Percentiles rank a stretch among this genome's conserved stretches.
These are phyloP conservation scores for Globisporangium recalcitrans DNA, from an alignment of 352 stramenopile species.

Conservation along the genomic window DNA sequence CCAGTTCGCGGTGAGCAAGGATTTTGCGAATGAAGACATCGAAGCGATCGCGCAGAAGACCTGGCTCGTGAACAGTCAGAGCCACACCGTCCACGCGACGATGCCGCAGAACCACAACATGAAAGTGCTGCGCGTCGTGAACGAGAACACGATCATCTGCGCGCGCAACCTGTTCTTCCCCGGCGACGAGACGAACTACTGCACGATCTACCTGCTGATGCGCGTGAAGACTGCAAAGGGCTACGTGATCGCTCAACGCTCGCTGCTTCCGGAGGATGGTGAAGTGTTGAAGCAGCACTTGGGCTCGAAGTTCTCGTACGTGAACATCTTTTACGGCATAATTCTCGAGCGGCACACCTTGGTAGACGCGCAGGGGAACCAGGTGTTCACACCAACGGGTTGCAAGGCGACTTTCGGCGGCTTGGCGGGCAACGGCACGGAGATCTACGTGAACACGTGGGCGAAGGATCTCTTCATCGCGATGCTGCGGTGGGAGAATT, in stretches of 20 bases:
- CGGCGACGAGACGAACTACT: conserved; percentile 19
- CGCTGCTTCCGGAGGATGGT: conserved; percentile 16
- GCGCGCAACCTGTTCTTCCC: conserved; percentile 24
- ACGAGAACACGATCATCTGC: conserved; percentile 20
- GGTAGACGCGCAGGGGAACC: neutral
- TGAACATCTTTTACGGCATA: conserved; percentile 23
- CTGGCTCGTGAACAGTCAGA: conserved; percentile 17
- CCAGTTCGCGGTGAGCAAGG: conserved; percentile 22
- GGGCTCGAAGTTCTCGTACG: conserved; percentile 18
- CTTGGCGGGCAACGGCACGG: conserved; percentile 21
- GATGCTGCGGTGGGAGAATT: conserved; percentile 23
- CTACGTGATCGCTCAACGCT: conserved; percentile 20
- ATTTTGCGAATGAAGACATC: conserved; percentile 13
- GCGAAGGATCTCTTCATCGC: conserved; percentile 21
- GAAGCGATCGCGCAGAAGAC: conserved; percentile 12
- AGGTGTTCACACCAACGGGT: neutral
- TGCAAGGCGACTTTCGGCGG: conserved; percentile 22
- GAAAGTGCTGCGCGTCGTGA: conserved; percentile 17
- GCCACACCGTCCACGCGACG: conserved; percentile 15
- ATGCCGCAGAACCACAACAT: conserved; percentile 24
- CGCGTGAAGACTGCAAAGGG: conserved; percentile 17
- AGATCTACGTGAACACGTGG: conserved; percentile 19
- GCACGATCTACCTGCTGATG: conserved; percentile 22
- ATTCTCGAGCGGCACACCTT: conserved; percentile 15
- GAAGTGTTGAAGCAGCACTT: conserved; percentile 7